Percentiles rank a stretch among this genome's conserved stretches.
These are phyloP conservation scores for Eudorina sp. DNA, from an alignment of 139 green algal species.

Conservation along the genomic window DNA sequence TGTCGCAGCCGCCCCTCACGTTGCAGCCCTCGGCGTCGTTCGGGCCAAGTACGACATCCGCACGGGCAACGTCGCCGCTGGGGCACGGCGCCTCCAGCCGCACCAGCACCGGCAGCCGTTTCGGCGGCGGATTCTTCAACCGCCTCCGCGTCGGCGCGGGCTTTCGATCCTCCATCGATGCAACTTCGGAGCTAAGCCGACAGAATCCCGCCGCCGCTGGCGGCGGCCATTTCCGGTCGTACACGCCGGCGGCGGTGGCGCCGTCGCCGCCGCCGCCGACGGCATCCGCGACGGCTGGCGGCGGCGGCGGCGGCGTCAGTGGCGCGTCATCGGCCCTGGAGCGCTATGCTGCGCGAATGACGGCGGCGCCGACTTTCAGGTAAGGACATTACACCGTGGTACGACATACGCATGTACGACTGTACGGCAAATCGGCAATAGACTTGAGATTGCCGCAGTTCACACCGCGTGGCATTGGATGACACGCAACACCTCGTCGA, in stretches of 20 bases:
- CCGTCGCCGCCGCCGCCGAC: not conserved
- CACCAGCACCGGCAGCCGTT: not conserved
- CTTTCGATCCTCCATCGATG: no score
- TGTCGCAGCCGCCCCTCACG: not conserved
- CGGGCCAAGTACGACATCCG: not conserved
- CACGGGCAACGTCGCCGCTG: not conserved
- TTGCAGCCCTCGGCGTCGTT: not conserved
- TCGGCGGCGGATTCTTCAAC: not conserved
- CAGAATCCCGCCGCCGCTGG: not conserved
- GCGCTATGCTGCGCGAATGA: conserved; percentile 44
- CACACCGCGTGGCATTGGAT: no score
- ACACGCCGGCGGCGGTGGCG: no score
- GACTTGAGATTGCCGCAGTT: no score
- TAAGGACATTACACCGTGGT: no score
- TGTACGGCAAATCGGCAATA: no score
- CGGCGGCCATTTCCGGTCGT: not conserved
- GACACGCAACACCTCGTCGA: no score
- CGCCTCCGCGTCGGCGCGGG: no score
- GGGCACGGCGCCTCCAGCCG: not conserved
- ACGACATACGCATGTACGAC: no score
- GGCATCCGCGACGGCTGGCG: not conserved
- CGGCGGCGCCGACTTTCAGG: conserved; percentile 34
- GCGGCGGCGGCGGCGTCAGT: not conserved
- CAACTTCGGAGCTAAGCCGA: no score
- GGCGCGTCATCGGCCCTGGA: conserved; percentile 12